A percentile compares a stretch with the other conserved stretches of the same genome.
Evolutionary conservation across 495 filamentous ascomycete species (phyloP).

Genomic region (Thozetella sp.): DNA sequence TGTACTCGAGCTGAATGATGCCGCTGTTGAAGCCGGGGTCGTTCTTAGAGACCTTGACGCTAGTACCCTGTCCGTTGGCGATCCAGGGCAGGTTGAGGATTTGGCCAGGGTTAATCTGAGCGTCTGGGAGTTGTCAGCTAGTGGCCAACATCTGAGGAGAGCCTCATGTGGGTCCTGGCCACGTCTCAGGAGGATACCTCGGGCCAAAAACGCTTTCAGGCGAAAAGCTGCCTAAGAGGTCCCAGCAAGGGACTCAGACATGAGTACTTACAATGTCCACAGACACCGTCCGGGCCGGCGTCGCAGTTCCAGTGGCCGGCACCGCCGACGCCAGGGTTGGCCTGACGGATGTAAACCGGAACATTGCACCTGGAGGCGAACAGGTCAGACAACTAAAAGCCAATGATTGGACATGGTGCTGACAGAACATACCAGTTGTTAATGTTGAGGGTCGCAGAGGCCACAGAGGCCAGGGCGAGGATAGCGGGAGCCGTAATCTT

Average conservation of each 20-base stretch:
- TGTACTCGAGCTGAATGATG: slow-evolving; percentile 18
- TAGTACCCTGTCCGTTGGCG: slow-evolving; percentile 5
- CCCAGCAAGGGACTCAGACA: no score
- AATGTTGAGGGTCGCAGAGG: slow-evolving; percentile 1
- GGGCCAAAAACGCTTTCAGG: no score
- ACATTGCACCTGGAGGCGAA: slow-evolving; percentile 7
- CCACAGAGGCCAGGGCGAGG: neutral
- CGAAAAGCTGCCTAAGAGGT: no score
- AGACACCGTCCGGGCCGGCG: no score
- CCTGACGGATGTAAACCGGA: neutral
- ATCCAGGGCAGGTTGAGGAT: slow-evolving; percentile 6
- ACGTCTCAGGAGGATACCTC: no score
- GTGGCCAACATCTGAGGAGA: no score
- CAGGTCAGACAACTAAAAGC: neutral
- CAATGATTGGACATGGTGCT: slow-evolving; percentile 6
- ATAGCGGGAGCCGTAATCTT: neutral
- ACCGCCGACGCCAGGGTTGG: neutral
- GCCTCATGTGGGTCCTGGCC: no score
- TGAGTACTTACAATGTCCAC: no score
- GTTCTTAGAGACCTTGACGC: slow-evolving; percentile 13
- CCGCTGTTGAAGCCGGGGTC: slow-evolving; percentile 7
- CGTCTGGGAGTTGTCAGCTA: no score
- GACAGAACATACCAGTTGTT: slow-evolving; percentile 12
- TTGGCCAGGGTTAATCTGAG: neutral
- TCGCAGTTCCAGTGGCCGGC: no score